Evolutionary conservation across 352 stramenopile species (phyloP), one percentile per base, ranked within the genome.

Genomic region (Globisporangium abappressorium): DNA sequence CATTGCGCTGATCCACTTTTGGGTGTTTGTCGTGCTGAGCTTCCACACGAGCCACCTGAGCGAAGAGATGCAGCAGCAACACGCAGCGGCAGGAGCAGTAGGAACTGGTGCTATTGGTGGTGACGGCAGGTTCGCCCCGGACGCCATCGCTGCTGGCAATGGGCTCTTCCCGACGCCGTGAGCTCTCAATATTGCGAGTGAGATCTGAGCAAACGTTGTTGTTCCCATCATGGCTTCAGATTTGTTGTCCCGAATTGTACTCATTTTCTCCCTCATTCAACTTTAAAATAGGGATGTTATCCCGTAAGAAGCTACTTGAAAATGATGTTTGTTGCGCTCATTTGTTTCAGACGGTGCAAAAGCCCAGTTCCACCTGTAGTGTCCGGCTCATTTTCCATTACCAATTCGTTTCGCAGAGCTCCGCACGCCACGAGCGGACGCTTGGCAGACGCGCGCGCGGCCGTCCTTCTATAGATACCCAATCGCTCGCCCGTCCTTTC

Each of bases 21-120:
- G 89, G 89, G 84, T 93, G 14, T 94, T 95, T 65, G 70, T 92
- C 43, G 84, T 96, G 57, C 71, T 96, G 66, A 92, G 84, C 66
- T 94, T 95, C 72, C 89, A 96, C 73, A 96, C 89, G 60, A 94
- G 82, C 65, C 87, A 95, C 66, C 56, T 95, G 68, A 89, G 80
- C 30, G 84, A 94, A 57, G 87, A 95, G 68, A 76, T 92, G 66
- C 76, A 92, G 51, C 67, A 74, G 18, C 77, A 74, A 11, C 68
- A 58, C 15, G 75, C 46, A 0, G 72, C 70, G n/a, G 73, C 66
- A 14, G 68, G 69, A 6, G 64, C 53, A 15, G 64, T 63, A 5
- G 73, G 69, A 59, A 71, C 70, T 66, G 70, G n/a, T 51, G 43
- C 71, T 69, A 66, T 24, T 43, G 57, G 33, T 1, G 36, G 43